phyloP scores from a whole-genome alignment of 176 grass and related monocot species.

The Urochloa ruziziensis region DNA sequence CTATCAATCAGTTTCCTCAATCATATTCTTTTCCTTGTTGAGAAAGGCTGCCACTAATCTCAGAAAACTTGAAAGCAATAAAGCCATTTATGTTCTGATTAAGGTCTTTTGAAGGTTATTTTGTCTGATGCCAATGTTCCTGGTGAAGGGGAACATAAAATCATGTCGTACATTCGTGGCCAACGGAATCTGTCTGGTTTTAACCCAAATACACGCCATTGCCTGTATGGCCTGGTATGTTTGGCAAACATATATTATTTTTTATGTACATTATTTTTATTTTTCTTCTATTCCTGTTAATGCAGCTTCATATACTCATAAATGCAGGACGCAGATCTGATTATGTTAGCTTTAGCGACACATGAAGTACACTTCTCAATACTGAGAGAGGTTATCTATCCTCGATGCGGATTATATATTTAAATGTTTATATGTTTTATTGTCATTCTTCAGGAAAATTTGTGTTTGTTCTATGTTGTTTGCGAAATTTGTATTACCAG shows the following conservation, averaged over 20 bases:
- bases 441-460: neutral
- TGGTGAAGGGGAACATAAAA: slow-evolving; percentile 99
- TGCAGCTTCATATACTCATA: slow-evolving; percentile 17
- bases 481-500: neutral
- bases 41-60: neutral
- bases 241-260: neutral
- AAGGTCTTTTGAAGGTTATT: slow-evolving; percentile 86
- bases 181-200: slow-evolving; percentile 82
- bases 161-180: slow-evolving; percentile 96
- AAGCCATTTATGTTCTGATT: slow-evolving; percentile 39
- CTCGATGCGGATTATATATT: slow-evolving; percentile 18
- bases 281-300: slow-evolving; percentile 29
- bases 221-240: slow-evolving; percentile 90
- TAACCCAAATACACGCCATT: slow-evolving; percentile 95
- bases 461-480: neutral
- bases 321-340: slow-evolving; percentile 95
- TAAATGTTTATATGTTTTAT: neutral
- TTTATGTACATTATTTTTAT: slow-evolving; percentile 1
- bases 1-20: neutral
- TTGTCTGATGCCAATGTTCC: slow-evolving; percentile 99
- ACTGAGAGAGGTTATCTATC: slow-evolving; percentile 81
- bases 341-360: slow-evolving; percentile 98
- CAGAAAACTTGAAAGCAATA: slow-evolving; percentile 9
- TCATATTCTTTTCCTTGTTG: slow-evolving; percentile 11
- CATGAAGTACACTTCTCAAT: slow-evolving; percentile 99